Base-by-base conservation (phyloP, 2,329 filamentous ascomycete genomes). In the Sclerotinia minor region DNA sequence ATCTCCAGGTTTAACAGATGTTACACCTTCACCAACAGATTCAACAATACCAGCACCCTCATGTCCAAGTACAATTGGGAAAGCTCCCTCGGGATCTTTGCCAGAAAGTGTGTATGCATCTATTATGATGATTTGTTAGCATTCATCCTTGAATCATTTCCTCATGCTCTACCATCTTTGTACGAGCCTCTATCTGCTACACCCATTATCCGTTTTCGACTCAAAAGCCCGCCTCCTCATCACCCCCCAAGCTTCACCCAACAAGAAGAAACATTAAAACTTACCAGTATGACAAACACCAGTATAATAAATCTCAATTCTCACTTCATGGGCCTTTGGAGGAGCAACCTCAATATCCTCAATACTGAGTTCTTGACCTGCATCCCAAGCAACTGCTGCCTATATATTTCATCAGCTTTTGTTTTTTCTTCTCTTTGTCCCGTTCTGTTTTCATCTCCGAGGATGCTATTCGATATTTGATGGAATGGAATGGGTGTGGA, bases 321-420 rank as follows among this genome's bases (percentile, higher is more conserved):
- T 92, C 78, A 99, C 95, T 83, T 99, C 95, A 82, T 96, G 87
- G 70, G 94, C 94, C 81, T 85, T 89, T 69, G 95, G 95, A 71
- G 94, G 91, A 65, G 85, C 87, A 73, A 99, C 95, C 82, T 98
- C 94, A 76, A 99, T 85, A 74, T 96, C 92, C 82, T 99, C 95
- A 74, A 98, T 86, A 76, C 84, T 88, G 72, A 99, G 87, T 74
- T 92, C 89, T 83, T 97, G 92, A 79, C 91, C 94, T 59, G 95
- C 93, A 81, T 94, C 94, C 95, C 95, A 99, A 79, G 95, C 95
- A 72, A 99, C 91, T 77, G 95, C 95, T 74, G 95, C 95, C 90
- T 89, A 74, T 71, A 64, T 35, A 35, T 45, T 71, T 52, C 67
- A 64, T 68, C 44, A 41, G 21, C 63, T 35, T 66, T 45, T 7